phyloP scores from a whole-genome alignment of 257 asterid species.

The Thymus mandschuricus region DNA sequence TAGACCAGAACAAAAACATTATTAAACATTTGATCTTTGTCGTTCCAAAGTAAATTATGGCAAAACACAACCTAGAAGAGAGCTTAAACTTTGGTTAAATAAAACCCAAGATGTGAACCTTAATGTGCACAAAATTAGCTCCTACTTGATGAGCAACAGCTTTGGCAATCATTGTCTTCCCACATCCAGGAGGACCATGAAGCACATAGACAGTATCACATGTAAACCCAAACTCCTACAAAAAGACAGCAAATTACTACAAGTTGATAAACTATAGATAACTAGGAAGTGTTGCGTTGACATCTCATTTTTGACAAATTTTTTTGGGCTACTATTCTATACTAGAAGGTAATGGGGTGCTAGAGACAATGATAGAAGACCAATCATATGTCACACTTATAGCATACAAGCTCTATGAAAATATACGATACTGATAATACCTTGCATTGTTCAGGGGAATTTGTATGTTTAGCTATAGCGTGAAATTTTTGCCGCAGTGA shows the following conservation, averaged over 20 bases:
- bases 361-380: too few species aligned
- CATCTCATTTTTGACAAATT: too few species aligned
- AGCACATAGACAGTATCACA: slow-evolving; percentile 81
- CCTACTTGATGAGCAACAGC: slow-evolving; percentile 95
- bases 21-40: too few species aligned
- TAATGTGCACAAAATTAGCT: slow-evolving; percentile 83
- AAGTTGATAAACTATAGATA: slow-evolving; percentile 5
- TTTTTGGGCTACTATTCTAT: too few species aligned
- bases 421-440: slow-evolving; percentile 30
- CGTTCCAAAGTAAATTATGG: too few species aligned
- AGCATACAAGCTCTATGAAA: too few species aligned
- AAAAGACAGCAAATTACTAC: slow-evolving; percentile 15
- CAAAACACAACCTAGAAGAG: too few species aligned
- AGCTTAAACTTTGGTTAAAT: too few species aligned
- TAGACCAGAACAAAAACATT: slow-evolving; percentile 5
- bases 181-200: slow-evolving; percentile 97
- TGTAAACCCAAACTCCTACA: slow-evolving; percentile 60
- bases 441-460: slow-evolving; percentile 68
- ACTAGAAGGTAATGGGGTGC: too few species aligned
- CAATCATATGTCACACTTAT: too few species aligned
- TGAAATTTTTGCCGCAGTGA: slow-evolving; percentile 58
- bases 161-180: slow-evolving; percentile 90
- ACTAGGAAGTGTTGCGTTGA: neutral
- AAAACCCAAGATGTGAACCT: slow-evolving; percentile 40
- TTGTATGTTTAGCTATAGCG: slow-evolving; percentile 58